Evolutionary conservation across 441 rosid species (phyloP), one percentile per base, ranked within the genome.

Genomic region (Adansonia gregorii): DNA sequence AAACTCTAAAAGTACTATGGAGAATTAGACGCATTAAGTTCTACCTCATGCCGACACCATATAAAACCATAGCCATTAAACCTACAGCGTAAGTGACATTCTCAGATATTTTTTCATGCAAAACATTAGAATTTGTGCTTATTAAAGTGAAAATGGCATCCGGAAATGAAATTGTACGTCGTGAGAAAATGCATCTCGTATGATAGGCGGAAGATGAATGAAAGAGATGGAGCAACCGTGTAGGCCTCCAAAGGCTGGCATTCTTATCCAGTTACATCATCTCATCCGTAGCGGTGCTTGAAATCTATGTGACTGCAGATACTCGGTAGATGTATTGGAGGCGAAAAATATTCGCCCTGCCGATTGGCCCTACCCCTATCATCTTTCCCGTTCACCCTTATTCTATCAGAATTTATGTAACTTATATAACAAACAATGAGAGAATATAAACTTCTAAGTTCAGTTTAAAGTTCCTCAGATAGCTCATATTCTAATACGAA

Each of bases 211-310:
- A 61, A 11, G 43, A 17, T 24, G 11, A 7, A 39, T 5, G 66
- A 61, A 61, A 61, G 41, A 61, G 43, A 61, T 11, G 43, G 66
- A 39, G n/a, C 41, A 27, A 61, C 66, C 4, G 31, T 12, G 6
- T 10, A 24, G 66, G 41, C 66, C 66, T 24, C 41, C 66, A 24
- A 60, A 31, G 12, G 41, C 66, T 11, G 41, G 14, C 41, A 61
- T 61, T 60, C 66, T 61, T 61, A 24, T 61, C 66, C 66, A 27
- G 41, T 61, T 61, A 5, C 66, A 61, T 61, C 66, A 15, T 61
- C 66, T 27, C 8, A 61, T 24, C 66, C 41, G 43, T 24, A 27
- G n/a, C 6, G 4, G 66, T 12, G 66, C n/a, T 24, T 60, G 20
- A 60, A 11, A 24, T 24, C 41, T 60, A 60, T 11, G 39, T 24